phyloP scores from a whole-genome alignment of 2,329 filamentous ascomycete genomes.

The Aspergillus ruber region DNA sequence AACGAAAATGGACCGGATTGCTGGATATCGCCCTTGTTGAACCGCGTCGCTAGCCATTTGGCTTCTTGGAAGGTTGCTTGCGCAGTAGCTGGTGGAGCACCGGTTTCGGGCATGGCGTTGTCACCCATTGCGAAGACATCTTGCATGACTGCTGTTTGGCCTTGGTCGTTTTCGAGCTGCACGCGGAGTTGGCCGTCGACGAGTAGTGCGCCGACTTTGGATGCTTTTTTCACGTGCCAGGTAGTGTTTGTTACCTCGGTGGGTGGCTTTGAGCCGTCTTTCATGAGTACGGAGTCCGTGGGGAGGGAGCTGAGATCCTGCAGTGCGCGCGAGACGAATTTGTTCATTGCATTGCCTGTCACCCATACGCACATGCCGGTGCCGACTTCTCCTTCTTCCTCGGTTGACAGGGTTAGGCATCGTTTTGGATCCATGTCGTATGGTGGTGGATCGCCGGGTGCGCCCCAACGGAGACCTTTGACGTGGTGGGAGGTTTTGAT shows the following conservation, averaged over 20 bases:
- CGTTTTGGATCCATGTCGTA: slow-evolving; percentile 38
- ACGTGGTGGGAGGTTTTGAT: slow-evolving; percentile 56
- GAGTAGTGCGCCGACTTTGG: slow-evolving; percentile 44
- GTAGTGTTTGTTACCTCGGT: slow-evolving; percentile 10
- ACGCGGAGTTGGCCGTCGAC: slow-evolving; percentile 52
- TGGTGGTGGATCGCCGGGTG: slow-evolving; percentile 34
- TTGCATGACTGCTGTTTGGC: slow-evolving; percentile 38
- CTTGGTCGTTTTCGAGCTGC: slow-evolving; percentile 40
- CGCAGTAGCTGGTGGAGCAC: slow-evolving; percentile 51
- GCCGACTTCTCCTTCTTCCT: slow-evolving; percentile 53
- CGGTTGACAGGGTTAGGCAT: slow-evolving; percentile 47
- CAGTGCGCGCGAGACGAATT: slow-evolving; percentile 23
- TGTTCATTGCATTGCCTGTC: slow-evolving; percentile 33
- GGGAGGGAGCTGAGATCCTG: slow-evolving; percentile 30
- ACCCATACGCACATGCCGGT: slow-evolving; percentile 58
- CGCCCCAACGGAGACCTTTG: slow-evolving; percentile 46
- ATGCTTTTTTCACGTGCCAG: slow-evolving; percentile 48
- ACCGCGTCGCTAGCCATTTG: slow-evolving; percentile 48
- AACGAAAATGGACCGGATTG: slow-evolving; percentile 44
- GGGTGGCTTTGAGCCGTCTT: slow-evolving; percentile 8
- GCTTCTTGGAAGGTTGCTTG: slow-evolving; percentile 56
- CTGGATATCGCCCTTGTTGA: slow-evolving; percentile 46
- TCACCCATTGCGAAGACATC: slow-evolving; percentile 54
- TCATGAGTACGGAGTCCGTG: slow-evolving; percentile 19
- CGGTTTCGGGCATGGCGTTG: slow-evolving; percentile 49